Percentiles rank a stretch among this genome's conserved stretches.
These are phyloP conservation scores for Cryptomeria japonica DNA, from an alignment of 75 land plant genomes.

Conservation along the genomic window DNA sequence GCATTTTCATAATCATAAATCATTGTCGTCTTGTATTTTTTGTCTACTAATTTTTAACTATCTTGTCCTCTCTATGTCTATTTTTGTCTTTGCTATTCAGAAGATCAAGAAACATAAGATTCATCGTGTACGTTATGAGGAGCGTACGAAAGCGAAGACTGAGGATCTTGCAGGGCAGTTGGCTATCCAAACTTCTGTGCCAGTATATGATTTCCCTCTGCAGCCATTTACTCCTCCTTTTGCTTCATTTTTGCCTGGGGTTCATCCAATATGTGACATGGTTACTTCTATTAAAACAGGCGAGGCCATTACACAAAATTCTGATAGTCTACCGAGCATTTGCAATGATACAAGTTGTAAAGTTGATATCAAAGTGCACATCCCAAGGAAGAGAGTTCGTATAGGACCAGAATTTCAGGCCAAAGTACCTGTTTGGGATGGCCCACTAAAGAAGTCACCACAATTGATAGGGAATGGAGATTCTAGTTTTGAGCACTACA, in stretches of 20 bases:
- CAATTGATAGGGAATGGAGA: slow-evolving; percentile 1
- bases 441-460: slow-evolving; percentile 8
- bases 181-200: slow-evolving; percentile 27
- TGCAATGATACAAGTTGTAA: not conserved
- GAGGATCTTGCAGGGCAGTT: slow-evolving; percentile 30
- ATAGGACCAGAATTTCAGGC: slow-evolving; percentile 75
- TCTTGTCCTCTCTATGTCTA: not conserved
- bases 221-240: slow-evolving; percentile 5
- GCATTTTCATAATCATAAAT: not conserved
- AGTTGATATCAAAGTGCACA: slow-evolving; percentile 7
- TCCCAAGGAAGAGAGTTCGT: slow-evolving; percentile 30
- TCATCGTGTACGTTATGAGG: slow-evolving; percentile 53
- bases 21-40: not conserved
- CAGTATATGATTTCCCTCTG: not conserved
- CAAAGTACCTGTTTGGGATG: slow-evolving; percentile 61
- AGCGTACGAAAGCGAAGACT: slow-evolving; percentile 7
- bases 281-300: slow-evolving; percentile 7
- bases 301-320: not conserved
- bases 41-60: not conserved
- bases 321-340: not conserved
- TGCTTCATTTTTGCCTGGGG: not conserved
- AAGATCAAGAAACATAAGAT: slow-evolving; percentile 42
- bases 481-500: slow-evolving; percentile 5
- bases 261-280: not conserved
- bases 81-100: slow-evolving; percentile 32